Evolutionary conservation across 2,329 filamentous ascomycete genomes (phyloP).

Genomic region (Clarireedia sp.): DNA sequence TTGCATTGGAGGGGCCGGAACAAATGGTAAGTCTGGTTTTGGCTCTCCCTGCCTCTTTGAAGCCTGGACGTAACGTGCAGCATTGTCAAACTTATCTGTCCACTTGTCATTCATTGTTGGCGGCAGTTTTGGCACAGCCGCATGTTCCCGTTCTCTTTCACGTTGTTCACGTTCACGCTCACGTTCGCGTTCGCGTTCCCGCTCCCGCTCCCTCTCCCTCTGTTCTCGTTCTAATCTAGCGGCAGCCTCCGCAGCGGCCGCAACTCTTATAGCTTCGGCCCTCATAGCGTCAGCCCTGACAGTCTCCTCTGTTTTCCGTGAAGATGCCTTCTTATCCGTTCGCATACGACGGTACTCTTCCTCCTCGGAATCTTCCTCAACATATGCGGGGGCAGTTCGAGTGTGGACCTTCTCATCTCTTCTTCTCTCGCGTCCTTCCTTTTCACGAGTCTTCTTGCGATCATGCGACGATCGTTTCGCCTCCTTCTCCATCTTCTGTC

Average conservation of each 20-base stretch:
- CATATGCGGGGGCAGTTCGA: conserved; percentile 13
- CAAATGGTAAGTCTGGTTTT: conserved; percentile 6
- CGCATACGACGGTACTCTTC: conserved; percentile 12
- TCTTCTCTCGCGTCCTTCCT: conserved; percentile 31
- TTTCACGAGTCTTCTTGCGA: conserved; percentile 32
- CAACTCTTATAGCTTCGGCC: not conserved
- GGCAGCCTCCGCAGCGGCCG: too few species aligned
- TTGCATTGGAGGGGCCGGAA: conserved; percentile 10
- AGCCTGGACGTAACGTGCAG: conserved; percentile 27
- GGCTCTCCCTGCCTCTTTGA: conserved; percentile 16
- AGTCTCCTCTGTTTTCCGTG: conserved; percentile 22
- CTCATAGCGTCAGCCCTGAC: not conserved
- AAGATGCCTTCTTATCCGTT: conserved; percentile 20
- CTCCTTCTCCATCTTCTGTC: conserved; percentile 27
- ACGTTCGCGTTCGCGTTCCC: not conserved
- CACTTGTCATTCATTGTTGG: conserved; percentile 19
- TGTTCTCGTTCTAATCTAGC: not conserved
- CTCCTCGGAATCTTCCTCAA: conserved; percentile 25
- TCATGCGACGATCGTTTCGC: conserved; percentile 23
- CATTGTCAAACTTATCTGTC: conserved; percentile 21
- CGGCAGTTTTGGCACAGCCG: conserved; percentile 10
- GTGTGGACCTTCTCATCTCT: conserved; percentile 25
- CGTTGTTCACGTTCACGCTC: not conserved
- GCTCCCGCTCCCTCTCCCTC: not conserved
- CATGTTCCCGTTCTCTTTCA: conserved; percentile 2